Evolutionary conservation across 805 yeast genomes (phyloP).

Genomic region (Candida ficus): DNA sequence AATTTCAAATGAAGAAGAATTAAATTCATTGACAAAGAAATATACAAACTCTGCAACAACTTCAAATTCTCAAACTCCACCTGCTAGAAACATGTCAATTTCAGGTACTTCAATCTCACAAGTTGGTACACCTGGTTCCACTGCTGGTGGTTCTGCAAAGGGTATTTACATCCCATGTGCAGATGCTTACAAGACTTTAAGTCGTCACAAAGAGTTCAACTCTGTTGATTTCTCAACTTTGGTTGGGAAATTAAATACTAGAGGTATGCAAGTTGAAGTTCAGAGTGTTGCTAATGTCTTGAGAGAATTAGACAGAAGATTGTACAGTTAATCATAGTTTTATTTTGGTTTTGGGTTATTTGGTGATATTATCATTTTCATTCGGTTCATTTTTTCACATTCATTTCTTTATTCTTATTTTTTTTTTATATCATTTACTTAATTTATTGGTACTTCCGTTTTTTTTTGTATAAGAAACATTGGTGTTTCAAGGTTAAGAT

Average conservation of each 20-base stretch:
- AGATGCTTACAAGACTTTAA: slow-evolving; percentile 83
- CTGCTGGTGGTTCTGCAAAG: slow-evolving; percentile 11
- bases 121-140: slow-evolving; percentile 3
- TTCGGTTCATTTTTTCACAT: neutral
- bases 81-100: neutral
- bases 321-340: slow-evolving; percentile 14
- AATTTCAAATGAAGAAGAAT: slow-evolving; percentile 19
- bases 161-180: slow-evolving; percentile 78
- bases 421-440: too few relatives aligned
- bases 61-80: slow-evolving; percentile 8
- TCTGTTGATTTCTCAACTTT: slow-evolving; percentile 68
- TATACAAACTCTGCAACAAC: neutral
- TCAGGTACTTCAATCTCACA: neutral
- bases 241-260: slow-evolving; percentile 69
- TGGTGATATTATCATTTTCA: neutral
- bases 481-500: too few relatives aligned
- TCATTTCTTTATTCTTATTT: too few relatives aligned
- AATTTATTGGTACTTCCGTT: too few relatives aligned
- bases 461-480: too few relatives aligned
- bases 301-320: slow-evolving; percentile 65
- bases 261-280: slow-evolving; percentile 91
- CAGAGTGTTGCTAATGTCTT: slow-evolving; percentile 81
- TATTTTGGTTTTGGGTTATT: neutral
- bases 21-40: slow-evolving; percentile 19
- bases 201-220: slow-evolving; percentile 74